Evolutionary conservation across 2,329 filamentous ascomycete species (phyloP).

Genomic region (Fusarium aywerte): DNA sequence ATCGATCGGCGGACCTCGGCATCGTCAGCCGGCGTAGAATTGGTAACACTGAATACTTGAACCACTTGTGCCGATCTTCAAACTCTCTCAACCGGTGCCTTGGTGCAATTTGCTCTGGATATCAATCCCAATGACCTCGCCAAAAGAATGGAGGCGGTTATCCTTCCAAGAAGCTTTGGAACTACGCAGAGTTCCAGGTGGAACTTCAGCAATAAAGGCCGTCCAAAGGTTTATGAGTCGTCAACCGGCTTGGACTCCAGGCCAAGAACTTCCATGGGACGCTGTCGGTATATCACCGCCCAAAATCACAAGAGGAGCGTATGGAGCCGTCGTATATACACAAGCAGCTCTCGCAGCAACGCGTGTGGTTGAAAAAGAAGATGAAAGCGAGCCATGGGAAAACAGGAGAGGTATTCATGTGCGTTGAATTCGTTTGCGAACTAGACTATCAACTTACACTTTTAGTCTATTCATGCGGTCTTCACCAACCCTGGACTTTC

Average conservation of each 20-base stretch:
- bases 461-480: slow-evolving; percentile 66
- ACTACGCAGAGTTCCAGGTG: slow-evolving; percentile 40
- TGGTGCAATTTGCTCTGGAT: too few species aligned
- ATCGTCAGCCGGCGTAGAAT: slow-evolving; percentile 11
- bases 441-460: background rate
- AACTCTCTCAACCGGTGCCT: too few species aligned
- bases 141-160: slow-evolving; percentile 41
- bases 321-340: slow-evolving; percentile 53
- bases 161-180: slow-evolving; percentile 49
- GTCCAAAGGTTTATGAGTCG: slow-evolving; percentile 48
- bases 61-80: background rate
- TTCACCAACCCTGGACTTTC: slow-evolving; percentile 61
- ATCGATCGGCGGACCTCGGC: slow-evolving; percentile 27
- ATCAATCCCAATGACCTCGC: slow-evolving; percentile 9
- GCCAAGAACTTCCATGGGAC: slow-evolving; percentile 48
- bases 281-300: slow-evolving; percentile 22
- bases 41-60: background rate
- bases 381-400: slow-evolving; percentile 24
- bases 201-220: background rate
- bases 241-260: slow-evolving; percentile 50
- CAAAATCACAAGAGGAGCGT: slow-evolving; percentile 46
- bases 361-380: slow-evolving; percentile 49
- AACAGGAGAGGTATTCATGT: slow-evolving; percentile 53
- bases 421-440: slow-evolving; percentile 30
- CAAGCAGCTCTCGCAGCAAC: slow-evolving; percentile 53